Conservation (phyloP, 805 yeast species). For the Metschnikowia borealis region DNA sequence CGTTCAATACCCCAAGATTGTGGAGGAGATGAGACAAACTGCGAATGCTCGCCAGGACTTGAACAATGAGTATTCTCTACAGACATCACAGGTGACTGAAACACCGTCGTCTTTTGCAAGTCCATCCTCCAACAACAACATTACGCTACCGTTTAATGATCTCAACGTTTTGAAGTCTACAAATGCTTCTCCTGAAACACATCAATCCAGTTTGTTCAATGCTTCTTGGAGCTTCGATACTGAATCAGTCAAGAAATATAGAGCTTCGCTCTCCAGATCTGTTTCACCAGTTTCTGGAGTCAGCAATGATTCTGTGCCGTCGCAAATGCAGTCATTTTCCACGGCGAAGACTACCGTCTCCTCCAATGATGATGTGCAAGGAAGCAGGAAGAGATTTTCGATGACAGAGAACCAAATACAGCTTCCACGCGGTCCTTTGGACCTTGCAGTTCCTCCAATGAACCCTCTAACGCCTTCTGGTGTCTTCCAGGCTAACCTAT, state of each 20-base stretch:
- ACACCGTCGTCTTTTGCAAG: neutral
- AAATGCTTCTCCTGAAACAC: neutral
- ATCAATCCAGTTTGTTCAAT: neutral
- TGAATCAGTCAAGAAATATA: neutral
- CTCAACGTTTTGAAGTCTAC: neutral
- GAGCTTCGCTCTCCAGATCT: slow-evolving; percentile 5
- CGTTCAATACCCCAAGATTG: slow-evolving; percentile 52
- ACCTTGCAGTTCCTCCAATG: slow-evolving; percentile 35
- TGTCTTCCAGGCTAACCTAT: neutral
- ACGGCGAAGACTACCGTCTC: slow-evolving; percentile 5
- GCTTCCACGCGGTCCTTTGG: slow-evolving; percentile 14
- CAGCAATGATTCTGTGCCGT: slow-evolving; percentile 9
- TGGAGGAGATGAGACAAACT: slow-evolving; percentile 56
- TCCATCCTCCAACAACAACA: neutral
- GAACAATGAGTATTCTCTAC: slow-evolving; percentile 8
- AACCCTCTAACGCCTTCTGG: slow-evolving; percentile 26
- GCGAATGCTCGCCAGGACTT: slow-evolving; percentile 47
- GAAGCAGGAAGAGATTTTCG: slow-evolving; percentile 14
- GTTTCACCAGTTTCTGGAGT: slow-evolving; percentile 17
- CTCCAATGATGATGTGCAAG: slow-evolving; percentile 4
- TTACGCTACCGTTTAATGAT: neutral
- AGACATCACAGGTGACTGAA: neutral
- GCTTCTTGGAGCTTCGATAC: slow-evolving; percentile 2
- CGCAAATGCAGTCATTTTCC: neutral
- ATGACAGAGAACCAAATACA: slow-evolving; percentile 7